A percentile compares a stretch with the other conserved stretches of the same genome.
These are phyloP conservation scores for Cutaneotrichosporon mucoides DNA, from an alignment of 1,284 basidiomycete species.

Conservation along the genomic window DNA sequence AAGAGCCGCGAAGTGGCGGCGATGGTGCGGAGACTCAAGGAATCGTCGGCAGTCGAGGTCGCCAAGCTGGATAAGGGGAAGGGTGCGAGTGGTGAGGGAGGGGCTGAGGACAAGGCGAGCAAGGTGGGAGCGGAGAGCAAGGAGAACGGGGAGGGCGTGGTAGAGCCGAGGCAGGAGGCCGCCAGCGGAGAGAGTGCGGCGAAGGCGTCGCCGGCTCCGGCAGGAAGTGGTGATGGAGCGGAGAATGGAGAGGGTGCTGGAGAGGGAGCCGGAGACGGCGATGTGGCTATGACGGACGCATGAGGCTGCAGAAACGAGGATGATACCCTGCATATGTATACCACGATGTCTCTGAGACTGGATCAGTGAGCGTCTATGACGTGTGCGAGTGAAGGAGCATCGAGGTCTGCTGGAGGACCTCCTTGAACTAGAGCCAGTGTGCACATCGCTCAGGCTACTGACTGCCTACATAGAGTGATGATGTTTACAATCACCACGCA, in stretches of 20 bases:
- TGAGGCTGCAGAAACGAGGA: neutral
- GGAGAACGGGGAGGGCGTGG: neutral
- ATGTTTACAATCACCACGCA: too few species aligned
- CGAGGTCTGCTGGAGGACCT: too few species aligned
- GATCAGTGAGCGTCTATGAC: too few species aligned
- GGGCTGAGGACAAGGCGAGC: neutral
- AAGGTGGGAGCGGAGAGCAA: too few species aligned
- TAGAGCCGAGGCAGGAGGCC: too few species aligned
- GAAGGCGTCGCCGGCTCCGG: neutral
- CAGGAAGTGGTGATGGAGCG: neutral
- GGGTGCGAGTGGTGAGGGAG: neutral
- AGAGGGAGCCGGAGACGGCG: neutral
- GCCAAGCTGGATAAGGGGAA: neutral
- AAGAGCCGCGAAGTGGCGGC: slow-evolving; percentile 17
- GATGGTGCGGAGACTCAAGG: slow-evolving; percentile 15
- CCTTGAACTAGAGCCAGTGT: too few species aligned
- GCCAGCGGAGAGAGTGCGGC: neutral
- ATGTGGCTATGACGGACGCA: neutral
- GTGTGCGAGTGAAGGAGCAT: too few species aligned
- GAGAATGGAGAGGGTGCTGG: neutral
- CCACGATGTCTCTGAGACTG: too few species aligned
- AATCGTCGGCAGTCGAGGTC: neutral
- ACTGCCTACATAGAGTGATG: too few species aligned
- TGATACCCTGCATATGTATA: neutral
- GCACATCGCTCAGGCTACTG: too few species aligned